phyloP scores from a whole-genome alignment of 1,284 basidiomycete species.

The Uromyces viciae-fabae region DNA sequence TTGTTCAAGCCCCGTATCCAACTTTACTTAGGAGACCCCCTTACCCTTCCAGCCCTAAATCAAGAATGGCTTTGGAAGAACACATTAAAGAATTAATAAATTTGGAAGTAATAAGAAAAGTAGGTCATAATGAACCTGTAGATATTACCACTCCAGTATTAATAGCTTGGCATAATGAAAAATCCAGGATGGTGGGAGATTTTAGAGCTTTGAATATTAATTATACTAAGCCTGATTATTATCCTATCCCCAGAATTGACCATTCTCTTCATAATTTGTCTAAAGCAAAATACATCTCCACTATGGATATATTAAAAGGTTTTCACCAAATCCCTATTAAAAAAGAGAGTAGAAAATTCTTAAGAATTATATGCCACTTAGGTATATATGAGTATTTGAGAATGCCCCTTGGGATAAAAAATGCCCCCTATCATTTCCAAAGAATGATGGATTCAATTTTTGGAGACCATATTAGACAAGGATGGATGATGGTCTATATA shows the following conservation, averaged over 20 bases:
- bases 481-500: conserved; percentile 6
- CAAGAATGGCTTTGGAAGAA: background rate
- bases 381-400: background rate
- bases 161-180: background rate
- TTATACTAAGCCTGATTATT: background rate
- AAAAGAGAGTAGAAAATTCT: background rate
- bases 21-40: background rate
- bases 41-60: background rate
- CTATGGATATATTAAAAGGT: background rate
- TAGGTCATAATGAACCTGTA: background rate
- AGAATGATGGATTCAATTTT: background rate
- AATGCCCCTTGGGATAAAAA: background rate
- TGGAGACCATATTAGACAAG: background rate
- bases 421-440: background rate
- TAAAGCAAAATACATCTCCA: background rate
- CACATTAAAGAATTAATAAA: background rate
- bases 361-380: background rate
- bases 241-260: background rate
- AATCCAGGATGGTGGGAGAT: no score
- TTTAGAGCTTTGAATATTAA: background rate
- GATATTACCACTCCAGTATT: background rate
- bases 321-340: background rate
- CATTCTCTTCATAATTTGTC: background rate
- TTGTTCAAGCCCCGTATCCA: background rate
- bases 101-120: background rate